Conservation (phyloP, 2,329 filamentous ascomycete species). For the Stagonosporopsis rhizophila region DNA sequence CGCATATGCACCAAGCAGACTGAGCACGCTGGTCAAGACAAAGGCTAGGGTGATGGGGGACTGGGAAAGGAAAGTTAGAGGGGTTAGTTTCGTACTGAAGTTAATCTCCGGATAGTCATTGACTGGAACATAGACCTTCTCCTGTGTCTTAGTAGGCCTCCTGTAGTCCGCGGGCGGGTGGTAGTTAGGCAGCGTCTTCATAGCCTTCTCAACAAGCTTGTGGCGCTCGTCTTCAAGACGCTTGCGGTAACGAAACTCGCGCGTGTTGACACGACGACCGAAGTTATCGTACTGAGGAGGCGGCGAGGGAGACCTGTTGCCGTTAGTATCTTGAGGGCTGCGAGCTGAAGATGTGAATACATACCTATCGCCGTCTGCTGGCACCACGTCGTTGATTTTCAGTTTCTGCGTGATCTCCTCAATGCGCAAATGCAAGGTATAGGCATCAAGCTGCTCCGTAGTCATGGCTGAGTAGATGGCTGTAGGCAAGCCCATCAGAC, state of each 20-base stretch:
- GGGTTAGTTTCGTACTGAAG: slow-evolving; percentile 99
- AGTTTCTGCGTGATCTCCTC: slow-evolving; percentile 99
- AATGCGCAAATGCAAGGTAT: slow-evolving; percentile 93
- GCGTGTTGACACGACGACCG: slow-evolving; percentile 97
- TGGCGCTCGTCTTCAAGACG: slow-evolving; percentile 97
- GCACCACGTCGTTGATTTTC: slow-evolving; percentile 98
- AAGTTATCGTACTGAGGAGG: slow-evolving; percentile 99
- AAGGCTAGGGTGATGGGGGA: slow-evolving; percentile 55
- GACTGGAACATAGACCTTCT: slow-evolving; percentile 99
- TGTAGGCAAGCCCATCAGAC: slow-evolving; percentile 95
- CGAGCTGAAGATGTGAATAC: slow-evolving; percentile 41
- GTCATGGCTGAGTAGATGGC: slow-evolving; percentile 98
- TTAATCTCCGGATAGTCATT: slow-evolving; percentile 99
- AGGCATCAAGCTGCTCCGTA: slow-evolving; percentile 95
- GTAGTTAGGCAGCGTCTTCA: slow-evolving; percentile 99
- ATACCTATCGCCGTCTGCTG: slow-evolving; percentile 93
- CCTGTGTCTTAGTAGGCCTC: slow-evolving; percentile 98
- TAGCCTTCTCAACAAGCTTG: slow-evolving; percentile 97
- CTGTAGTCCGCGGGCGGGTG: slow-evolving; percentile 98
- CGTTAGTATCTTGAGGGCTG: not conserved
- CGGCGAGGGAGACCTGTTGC: slow-evolving; percentile 84
- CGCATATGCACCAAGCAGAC: slow-evolving; percentile 36
- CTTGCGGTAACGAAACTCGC: slow-evolving; percentile 98
- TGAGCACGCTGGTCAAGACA: slow-evolving; percentile 54
- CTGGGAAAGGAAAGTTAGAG: slow-evolving; percentile 61